Evolutionary conservation across 139 green algal genomes (phyloP), one percentile per base, ranked within the genome.

Genomic region (Picochlorum sp.): DNA sequence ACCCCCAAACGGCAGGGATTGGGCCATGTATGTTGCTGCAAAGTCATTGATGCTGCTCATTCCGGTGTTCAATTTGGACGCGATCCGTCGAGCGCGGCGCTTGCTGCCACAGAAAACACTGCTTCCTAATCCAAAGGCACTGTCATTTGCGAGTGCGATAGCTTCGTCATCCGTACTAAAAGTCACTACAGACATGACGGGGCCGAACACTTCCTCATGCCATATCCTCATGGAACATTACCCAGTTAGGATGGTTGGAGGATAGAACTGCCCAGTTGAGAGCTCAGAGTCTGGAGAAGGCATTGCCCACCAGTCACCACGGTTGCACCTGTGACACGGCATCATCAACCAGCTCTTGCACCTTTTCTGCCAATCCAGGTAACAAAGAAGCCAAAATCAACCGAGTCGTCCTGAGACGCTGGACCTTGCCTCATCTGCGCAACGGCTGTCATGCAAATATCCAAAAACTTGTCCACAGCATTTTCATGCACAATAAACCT

Each of bases 1-100:
- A 24, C 93, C 93, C 24, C 93, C 93, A 84, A 98, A 98, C 2
- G 93, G 93, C 78, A 98, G 85, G 2, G 81, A 91, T 81, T 98
- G 92, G 79, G 85, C 93, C 92, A 98, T 96, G 79, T 97, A 97
- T 44, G 90, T 97, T 18, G 83, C 85, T 41, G 77, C 84, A 68
- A 97, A 97, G 79, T 98, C 93, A 68, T 98, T 98, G 72, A 97
- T 88, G 69, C 73, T 80, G 13, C 73, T 83, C 90, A 97, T 97
- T 72, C 92, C 91, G 6, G 83, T 87, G 57, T 87, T 66, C 5
- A 95, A 65, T 15, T 72, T 72, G 1, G 41, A n/a, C 9, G 68
- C 85, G 9, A 97, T 85, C 9, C 45, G 24, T 28, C 76, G 68
- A 1, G 85, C 85, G 1, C 78, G 66, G 3, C 13, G 2, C 45